Conservation (phyloP, 139 green algal genomes). For the Desmodesmus armatus region DNA sequence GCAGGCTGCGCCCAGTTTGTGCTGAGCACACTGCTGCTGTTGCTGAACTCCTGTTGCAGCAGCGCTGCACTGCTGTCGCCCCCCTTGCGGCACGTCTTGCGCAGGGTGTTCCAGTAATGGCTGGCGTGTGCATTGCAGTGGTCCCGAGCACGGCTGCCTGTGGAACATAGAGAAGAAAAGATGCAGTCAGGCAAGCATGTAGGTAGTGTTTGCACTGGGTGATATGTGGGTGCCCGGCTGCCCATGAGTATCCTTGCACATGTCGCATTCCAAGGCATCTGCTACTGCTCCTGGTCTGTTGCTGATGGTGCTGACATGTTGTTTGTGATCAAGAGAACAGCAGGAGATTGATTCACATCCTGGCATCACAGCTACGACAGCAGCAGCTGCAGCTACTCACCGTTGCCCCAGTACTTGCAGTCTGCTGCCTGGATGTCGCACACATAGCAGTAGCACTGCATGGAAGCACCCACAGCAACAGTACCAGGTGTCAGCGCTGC, state of each 20-base stretch:
- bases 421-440: slow-evolving; percentile 59
- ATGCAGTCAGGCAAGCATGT: not conserved
- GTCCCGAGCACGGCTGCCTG: slow-evolving; percentile 38
- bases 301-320: not conserved
- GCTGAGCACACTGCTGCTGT: not conserved
- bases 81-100: not conserved
- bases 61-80: slow-evolving; percentile 3
- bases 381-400: slow-evolving; percentile 3
- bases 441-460: slow-evolving; percentile 71
- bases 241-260: not conserved
- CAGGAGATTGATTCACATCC: not conserved
- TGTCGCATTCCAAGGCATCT: not conserved
- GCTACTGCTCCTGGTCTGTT: too few relatives aligned
- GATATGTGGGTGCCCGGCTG: not conserved
- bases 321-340: not conserved
- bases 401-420: slow-evolving; percentile 62
- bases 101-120: slow-evolving; percentile 39
- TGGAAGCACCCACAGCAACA: not conserved
- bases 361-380: not conserved
- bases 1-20: not conserved
- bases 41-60: slow-evolving; percentile 26
- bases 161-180: not conserved
- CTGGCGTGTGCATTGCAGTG: slow-evolving; percentile 59
- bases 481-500: too few relatives aligned
- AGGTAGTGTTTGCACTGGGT: not conserved